Evolutionary conservation across 306 rosid species (phyloP).

Genomic region (Lathyrus oleraceus): DNA sequence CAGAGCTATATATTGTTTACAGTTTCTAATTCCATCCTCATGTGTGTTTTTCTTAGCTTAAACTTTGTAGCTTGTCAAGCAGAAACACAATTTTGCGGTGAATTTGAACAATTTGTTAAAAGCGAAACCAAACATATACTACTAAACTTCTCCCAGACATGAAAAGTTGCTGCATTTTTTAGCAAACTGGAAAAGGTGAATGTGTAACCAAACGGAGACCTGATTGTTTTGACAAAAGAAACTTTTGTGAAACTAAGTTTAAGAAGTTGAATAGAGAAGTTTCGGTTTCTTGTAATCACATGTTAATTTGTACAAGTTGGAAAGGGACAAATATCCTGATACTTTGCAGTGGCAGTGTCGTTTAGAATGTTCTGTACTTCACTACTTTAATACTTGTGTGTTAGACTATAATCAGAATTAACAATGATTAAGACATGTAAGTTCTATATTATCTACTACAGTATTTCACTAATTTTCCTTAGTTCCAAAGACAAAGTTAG

Average conservation of each 20-base stretch:
- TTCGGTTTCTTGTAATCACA: neutral
- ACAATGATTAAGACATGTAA: conserved; percentile 23
- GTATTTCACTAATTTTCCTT: neutral
- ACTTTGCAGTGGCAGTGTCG: conserved; percentile 17
- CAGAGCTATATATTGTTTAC: conserved; percentile 18
- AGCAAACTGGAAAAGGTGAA: too few species aligned
- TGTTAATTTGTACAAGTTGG: conserved; percentile 2
- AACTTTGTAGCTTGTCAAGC: too few species aligned
- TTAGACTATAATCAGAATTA: neutral
- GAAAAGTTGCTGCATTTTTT: too few species aligned
- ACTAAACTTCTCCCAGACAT: too few species aligned
- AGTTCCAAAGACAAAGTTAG: neutral
- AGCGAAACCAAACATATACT: too few species aligned
- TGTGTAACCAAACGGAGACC: too few species aligned
- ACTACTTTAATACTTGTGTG: neutral
- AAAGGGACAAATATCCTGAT: conserved; percentile 11
- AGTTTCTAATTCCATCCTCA: conserved; percentile 1
- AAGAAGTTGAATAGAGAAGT: neutral
- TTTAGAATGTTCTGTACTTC: conserved; percentile 24
- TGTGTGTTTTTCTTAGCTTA: neutral
- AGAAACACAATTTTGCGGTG: too few species aligned
- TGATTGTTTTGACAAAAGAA: neutral
- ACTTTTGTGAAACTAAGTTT: neutral
- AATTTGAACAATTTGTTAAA: too few species aligned
- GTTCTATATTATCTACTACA: neutral